Evolutionary conservation across 2,329 filamentous ascomycete genomes (phyloP).

Genomic region (Cercospora brassicicola): DNA sequence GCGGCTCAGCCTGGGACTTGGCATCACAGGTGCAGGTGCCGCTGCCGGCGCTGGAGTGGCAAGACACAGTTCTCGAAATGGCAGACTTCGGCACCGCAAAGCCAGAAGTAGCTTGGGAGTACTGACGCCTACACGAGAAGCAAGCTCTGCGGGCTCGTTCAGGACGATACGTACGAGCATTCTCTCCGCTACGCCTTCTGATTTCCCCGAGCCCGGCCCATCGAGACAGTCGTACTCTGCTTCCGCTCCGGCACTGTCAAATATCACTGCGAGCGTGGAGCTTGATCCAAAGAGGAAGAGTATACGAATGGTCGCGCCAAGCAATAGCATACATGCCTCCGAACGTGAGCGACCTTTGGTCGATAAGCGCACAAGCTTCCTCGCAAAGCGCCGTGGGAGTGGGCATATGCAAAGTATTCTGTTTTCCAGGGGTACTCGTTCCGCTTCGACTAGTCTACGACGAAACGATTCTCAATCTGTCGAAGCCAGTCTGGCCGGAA

Average conservation of each 20-base stretch:
- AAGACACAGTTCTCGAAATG: conserved; percentile 8
- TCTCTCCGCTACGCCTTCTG: conserved; percentile 42
- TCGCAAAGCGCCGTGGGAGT: conserved; percentile 43
- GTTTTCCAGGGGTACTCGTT: conserved; percentile 41
- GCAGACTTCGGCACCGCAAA: conserved; percentile 21
- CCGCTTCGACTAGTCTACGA: conserved; percentile 20
- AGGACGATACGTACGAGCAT: conserved; percentile 44
- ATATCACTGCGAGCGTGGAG: conserved; percentile 26
- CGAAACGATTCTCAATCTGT: conserved; percentile 24
- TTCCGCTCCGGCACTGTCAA: conserved; percentile 30
- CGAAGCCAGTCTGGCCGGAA: conserved; percentile 26
- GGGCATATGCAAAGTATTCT: conserved; percentile 42
- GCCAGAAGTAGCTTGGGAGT: conserved; percentile 30
- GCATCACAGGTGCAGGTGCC: conserved; percentile 28
- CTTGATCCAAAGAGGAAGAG: conserved; percentile 41
- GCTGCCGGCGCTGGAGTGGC: conserved; percentile 5
- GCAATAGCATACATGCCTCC: conserved; percentile 35
- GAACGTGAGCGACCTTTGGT: conserved; percentile 32
- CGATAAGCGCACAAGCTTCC: conserved; percentile 46
- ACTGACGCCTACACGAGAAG: conserved; percentile 33
- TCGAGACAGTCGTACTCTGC: conserved; percentile 28
- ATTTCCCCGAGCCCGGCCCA: conserved; percentile 40
- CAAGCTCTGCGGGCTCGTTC: conserved; percentile 42
- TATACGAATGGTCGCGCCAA: conserved; percentile 43
- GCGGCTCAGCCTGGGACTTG: conserved; percentile 30